Conservation (phyloP, 2,329 filamentous ascomycete species). For the Tolypocladium paradoxum region DNA sequence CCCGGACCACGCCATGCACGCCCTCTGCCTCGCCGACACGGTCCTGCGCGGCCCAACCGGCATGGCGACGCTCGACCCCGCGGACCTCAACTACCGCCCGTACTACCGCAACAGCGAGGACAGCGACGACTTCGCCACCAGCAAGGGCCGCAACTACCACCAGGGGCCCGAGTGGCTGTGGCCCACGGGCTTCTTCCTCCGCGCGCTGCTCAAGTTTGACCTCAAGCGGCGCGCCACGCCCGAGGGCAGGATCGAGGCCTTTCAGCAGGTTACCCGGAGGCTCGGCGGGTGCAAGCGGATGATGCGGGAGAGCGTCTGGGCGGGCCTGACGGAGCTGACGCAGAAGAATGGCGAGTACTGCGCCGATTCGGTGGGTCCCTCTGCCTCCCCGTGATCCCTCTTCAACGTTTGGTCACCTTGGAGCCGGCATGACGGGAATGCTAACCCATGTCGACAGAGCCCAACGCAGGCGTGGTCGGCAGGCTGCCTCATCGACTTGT, state of each 20-base stretch:
- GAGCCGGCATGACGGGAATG: too few relatives aligned
- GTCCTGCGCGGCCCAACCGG: conserved; percentile 76
- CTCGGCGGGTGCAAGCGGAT: conserved; percentile 76
- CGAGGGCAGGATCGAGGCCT: conserved; percentile 70
- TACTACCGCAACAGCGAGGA: conserved; percentile 96
- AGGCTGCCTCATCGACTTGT: conserved; percentile 87
- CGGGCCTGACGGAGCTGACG: conserved; percentile 83
- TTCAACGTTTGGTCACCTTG: too few relatives aligned
- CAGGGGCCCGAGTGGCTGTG: conserved; percentile 97
- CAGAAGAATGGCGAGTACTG: conserved; percentile 81
- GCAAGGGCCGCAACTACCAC: conserved; percentile 95
- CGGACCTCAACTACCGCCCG: conserved; percentile 84
- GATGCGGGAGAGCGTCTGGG: conserved; percentile 74
- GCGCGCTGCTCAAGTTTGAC: conserved; percentile 86
- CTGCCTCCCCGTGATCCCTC: neutral
- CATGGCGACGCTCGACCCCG: conserved; percentile 91
- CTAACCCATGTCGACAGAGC: conserved; percentile 40
- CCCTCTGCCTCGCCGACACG: conserved; percentile 70
- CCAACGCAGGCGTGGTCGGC: conserved; percentile 97
- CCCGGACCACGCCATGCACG: conserved; percentile 63
- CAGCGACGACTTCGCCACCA: conserved; percentile 78
- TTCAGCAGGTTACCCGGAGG: conserved; percentile 85
- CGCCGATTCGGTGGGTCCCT: conserved; percentile 65
- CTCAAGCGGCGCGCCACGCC: conserved; percentile 50
- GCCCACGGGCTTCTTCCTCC: conserved; percentile 92